Evolutionary conservation across 495 filamentous ascomycete species (phyloP).

Genomic region (Chaetomidium leptoderma): DNA sequence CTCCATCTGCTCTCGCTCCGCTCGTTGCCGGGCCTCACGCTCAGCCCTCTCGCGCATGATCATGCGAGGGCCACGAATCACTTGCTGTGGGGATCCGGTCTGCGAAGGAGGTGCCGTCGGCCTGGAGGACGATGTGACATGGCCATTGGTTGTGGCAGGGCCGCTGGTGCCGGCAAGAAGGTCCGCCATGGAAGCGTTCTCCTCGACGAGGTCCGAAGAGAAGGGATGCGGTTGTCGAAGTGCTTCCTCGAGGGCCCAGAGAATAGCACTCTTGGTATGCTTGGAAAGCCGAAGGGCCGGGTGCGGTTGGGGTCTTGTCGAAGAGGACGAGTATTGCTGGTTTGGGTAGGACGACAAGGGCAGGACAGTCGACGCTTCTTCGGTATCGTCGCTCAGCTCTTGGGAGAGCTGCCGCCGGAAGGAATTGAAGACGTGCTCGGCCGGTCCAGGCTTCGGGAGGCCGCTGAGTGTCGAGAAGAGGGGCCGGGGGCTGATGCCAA

Average conservation of each 20-base stretch:
- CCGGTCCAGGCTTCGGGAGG: constrained; percentile 25
- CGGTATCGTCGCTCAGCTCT: constrained; percentile 40
- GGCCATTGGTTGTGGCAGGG: constrained; percentile 47
- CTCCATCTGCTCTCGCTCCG: constrained; percentile 53
- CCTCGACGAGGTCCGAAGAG: constrained; percentile 78
- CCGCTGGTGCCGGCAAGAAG: constrained; percentile 55
- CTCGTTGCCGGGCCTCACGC: constrained; percentile 62
- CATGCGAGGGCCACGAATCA: constrained; percentile 59
- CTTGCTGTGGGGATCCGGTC: constrained; percentile 46
- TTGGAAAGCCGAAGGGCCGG: constrained; percentile 42
- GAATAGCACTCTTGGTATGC: constrained; percentile 62
- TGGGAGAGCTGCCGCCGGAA: constrained; percentile 42
- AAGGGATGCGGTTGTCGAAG: constrained; percentile 78
- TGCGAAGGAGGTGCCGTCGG: constrained; percentile 42
- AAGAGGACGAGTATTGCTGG: constrained; percentile 20
- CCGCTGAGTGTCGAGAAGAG: constrained; percentile 31
- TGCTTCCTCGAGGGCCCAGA: constrained; percentile 87
- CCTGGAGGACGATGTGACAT: constrained; percentile 41
- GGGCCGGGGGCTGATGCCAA: constrained; percentile 35
- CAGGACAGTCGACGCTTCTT: constrained; percentile 31
- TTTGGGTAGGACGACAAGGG: constrained; percentile 26
- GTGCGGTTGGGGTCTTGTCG: constrained; percentile 32
- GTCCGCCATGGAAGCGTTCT: constrained; percentile 93
- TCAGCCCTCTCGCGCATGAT: constrained; percentile 67
- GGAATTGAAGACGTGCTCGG: constrained; percentile 19